A percentile compares a stretch with the other conserved stretches of the same genome.
These are phyloP conservation scores for Bacidia rubella DNA, from an alignment of 495 filamentous ascomycete genomes.

Conservation along the genomic window DNA sequence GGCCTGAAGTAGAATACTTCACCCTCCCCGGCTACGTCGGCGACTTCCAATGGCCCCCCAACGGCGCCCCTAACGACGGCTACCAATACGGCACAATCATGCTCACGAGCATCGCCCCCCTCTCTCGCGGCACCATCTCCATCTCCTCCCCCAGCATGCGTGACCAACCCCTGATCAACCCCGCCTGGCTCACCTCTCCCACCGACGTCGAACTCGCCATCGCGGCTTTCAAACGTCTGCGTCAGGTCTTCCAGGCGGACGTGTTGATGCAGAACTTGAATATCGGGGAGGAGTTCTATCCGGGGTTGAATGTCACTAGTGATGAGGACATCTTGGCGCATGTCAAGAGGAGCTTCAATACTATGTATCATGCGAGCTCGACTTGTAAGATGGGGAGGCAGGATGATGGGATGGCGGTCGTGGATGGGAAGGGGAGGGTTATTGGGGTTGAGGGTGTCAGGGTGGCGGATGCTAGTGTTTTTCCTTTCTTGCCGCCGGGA, in stretches of 20 bases:
- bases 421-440: background rate
- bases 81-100: slow-evolving; percentile 26
- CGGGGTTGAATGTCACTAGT: slow-evolving; percentile 27
- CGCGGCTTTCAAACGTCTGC: slow-evolving; percentile 39
- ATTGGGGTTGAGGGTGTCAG: background rate
- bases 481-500: slow-evolving; percentile 43
- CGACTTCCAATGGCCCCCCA: background rate
- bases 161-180: slow-evolving; percentile 11
- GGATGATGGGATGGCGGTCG: slow-evolving; percentile 32
- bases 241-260: slow-evolving; percentile 24
- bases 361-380: slow-evolving; percentile 37
- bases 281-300: slow-evolving; percentile 20
- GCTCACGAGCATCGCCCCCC: slow-evolving; percentile 31
- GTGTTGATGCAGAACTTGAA: background rate
- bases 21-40: background rate
- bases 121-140: slow-evolving; percentile 35
- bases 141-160: slow-evolving; percentile 7
- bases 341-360: slow-evolving; percentile 27
- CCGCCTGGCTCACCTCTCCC: slow-evolving; percentile 33
- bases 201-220: slow-evolving; percentile 31
- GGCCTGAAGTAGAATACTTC: slow-evolving; percentile 44
- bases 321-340: slow-evolving; percentile 39
- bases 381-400: slow-evolving; percentile 38
- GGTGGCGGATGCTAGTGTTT: slow-evolving; percentile 47
- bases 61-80: background rate